Conservation (phyloP, 176 grass and related monocot genomes). For the Aegilops tauschii region DNA sequence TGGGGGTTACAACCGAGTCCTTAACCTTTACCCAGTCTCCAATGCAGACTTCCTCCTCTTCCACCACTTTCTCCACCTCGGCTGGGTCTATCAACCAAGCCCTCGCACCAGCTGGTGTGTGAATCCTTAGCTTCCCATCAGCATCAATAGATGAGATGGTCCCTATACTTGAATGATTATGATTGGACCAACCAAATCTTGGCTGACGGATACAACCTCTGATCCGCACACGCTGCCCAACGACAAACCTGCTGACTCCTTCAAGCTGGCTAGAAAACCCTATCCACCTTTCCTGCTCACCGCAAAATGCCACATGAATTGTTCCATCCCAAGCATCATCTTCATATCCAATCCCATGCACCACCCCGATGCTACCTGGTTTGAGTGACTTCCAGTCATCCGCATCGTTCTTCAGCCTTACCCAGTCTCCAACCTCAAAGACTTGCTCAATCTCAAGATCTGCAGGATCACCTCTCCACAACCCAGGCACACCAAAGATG, state of each 20-base stretch:
- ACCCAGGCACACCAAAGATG: conserved; percentile 68
- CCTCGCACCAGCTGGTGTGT: conserved; percentile 89
- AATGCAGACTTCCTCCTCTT: conserved; percentile 77
- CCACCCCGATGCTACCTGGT: conserved; percentile 82
- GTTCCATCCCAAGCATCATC: conserved; percentile 77
- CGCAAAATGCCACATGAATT: conserved; percentile 91
- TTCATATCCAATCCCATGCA: conserved; percentile 91
- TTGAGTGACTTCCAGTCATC: conserved; percentile 83
- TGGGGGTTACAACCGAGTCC: conserved; percentile 63
- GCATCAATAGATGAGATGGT: conserved; percentile 95
- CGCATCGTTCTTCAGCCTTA: conserved; percentile 57
- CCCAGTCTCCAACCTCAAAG: conserved; percentile 86
- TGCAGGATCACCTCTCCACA: conserved; percentile 93
- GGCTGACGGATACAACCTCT: conserved; percentile 71
- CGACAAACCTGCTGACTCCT: conserved; percentile 54
- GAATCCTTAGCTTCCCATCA: conserved; percentile 95
- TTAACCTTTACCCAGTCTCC: conserved; percentile 97
- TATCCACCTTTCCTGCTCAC: conserved; percentile 94
- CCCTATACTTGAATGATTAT: conserved; percentile 83
- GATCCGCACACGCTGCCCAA: conserved; percentile 87
- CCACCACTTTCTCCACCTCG: conserved; percentile 84
- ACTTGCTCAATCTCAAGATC: conserved; percentile 87
- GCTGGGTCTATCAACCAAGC: conserved; percentile 96
- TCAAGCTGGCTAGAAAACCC: conserved; percentile 74
- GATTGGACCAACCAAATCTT: conserved; percentile 97